Percentiles rank a stretch among this genome's conserved stretches.
Evolutionary conservation across 345 rosid genomes (phyloP).

Genomic region (Salix exigua): DNA sequence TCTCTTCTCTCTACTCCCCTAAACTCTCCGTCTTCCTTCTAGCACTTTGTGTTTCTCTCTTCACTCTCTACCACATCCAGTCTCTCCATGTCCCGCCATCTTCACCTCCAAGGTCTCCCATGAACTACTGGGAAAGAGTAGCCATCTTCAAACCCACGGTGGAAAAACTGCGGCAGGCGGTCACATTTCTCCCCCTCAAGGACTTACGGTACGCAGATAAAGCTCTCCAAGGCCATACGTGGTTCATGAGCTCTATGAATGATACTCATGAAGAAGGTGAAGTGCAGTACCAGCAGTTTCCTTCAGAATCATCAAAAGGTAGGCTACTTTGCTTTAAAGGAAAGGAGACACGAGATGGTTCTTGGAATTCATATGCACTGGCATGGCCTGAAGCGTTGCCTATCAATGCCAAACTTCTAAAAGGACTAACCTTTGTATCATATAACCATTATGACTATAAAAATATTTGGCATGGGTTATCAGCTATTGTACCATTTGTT

Average conservation of each 20-base stretch:
- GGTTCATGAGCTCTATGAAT: constrained; percentile 74
- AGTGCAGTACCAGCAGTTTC: constrained; percentile 65
- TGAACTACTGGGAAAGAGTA: constrained; percentile 19
- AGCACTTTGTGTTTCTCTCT: constrained; percentile 20
- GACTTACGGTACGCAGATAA: constrained; percentile 47
- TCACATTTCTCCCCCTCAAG: constrained; percentile 64
- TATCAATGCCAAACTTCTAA: constrained; percentile 38
- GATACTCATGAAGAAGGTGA: constrained; percentile 57
- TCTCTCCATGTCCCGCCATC: constrained; percentile 22
- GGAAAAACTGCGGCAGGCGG: constrained; percentile 45
- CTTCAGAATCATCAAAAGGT: constrained; percentile 47
- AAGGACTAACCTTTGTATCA: constrained; percentile 62
- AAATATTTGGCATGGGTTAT: constrained; percentile 72
- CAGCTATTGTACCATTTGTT: constrained; percentile 51
- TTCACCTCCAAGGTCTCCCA: constrained; percentile 20
- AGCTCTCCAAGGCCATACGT: constrained; percentile 55
- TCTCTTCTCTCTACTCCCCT: constrained; percentile 18
- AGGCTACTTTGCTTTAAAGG: constrained; percentile 70
- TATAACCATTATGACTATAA: constrained; percentile 62
- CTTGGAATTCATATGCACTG: constrained; percentile 66
- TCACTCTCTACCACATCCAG: constrained; percentile 36
- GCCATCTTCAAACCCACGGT: constrained; percentile 18
- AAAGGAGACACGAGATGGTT: constrained; percentile 52
- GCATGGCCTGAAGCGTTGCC: constrained; percentile 67
- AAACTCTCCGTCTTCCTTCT: constrained; percentile 25